These are phyloP conservation scores for Phytopythium helicoides DNA, from an alignment of 352 stramenopile species.

Conservation along the genomic window DNA sequence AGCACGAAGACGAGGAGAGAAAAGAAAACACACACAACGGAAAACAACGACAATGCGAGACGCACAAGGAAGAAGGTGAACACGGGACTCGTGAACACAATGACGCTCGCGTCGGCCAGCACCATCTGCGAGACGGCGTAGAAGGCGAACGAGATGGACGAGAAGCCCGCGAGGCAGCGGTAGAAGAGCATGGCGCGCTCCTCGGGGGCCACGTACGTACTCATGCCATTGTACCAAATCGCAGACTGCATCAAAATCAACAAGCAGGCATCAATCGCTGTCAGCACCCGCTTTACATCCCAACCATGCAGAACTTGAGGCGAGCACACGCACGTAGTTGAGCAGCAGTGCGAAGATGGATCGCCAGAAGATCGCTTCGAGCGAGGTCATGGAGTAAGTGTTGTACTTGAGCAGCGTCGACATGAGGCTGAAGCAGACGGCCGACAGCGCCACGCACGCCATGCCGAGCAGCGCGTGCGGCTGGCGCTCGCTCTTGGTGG, in stretches of 20 bases:
- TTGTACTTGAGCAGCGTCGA: constrained; percentile 79
- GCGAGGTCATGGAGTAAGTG: constrained; percentile 72
- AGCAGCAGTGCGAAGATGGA: too few species aligned
- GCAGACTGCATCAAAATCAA: constrained; percentile 17
- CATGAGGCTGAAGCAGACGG: constrained; percentile 83
- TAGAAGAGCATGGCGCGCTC: too few species aligned
- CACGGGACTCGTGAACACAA: constrained; percentile 75
- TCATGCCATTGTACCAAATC: constrained; percentile 45
- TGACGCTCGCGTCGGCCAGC: constrained; percentile 51
- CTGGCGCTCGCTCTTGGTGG: constrained; percentile 24
- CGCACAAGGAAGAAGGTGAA: constrained; percentile 73
- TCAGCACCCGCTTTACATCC: too few species aligned
- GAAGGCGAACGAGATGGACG: too few species aligned
- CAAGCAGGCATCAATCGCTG: too few species aligned
- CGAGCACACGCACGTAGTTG: constrained; percentile 41
- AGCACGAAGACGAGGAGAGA: too few species aligned
- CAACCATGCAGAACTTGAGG: too few species aligned
- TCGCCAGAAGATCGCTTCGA: constrained; percentile 76
- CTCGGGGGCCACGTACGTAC: constrained; percentile 41
- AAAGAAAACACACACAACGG: too few species aligned
- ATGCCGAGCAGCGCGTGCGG: too few species aligned
- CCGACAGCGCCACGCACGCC: constrained; percentile 61
- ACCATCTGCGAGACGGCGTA: too few species aligned
- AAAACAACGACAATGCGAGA: too few species aligned
- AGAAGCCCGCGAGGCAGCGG: too few species aligned